phyloP scores from a whole-genome alignment of 495 filamentous ascomycete genomes.

The Barbatosphaeria neglecta region DNA sequence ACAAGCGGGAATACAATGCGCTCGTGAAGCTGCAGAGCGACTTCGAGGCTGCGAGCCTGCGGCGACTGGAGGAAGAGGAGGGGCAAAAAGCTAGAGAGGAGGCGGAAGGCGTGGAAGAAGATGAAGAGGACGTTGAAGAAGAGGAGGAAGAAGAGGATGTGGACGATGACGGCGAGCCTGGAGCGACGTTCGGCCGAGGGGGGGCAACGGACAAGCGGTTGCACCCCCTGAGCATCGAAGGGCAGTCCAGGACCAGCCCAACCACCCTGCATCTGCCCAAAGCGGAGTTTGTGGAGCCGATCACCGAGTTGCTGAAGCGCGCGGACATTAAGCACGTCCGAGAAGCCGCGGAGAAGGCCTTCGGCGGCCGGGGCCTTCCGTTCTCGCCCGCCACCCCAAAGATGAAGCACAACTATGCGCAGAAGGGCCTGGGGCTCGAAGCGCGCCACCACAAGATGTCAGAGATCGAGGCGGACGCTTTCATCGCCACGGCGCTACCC shows the following conservation, averaged over 20 bases:
- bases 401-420: conserved; percentile 33
- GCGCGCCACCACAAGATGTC: conserved; percentile 62
- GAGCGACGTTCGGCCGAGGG: conserved; percentile 16
- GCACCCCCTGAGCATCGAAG: conserved; percentile 55
- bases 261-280: conserved; percentile 60
- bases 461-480: conserved; percentile 81
- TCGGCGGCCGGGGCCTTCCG: conserved; percentile 67
- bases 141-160: conserved; percentile 15
- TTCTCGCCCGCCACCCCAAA: conserved; percentile 43
- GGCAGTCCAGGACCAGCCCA: conserved; percentile 55
- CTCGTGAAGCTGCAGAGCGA: conserved; percentile 38
- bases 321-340: conserved; percentile 61
- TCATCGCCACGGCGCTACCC: conserved; percentile 66
- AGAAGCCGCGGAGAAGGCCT: conserved; percentile 51
- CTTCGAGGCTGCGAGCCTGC: conserved; percentile 38
- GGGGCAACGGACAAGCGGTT: conserved; percentile 19
- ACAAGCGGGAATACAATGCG: conserved; percentile 36
- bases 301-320: conserved; percentile 51
- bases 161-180: conserved; percentile 23
- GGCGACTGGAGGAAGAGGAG: conserved; percentile 29
- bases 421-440: conserved; percentile 57
- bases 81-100: conserved; percentile 26
- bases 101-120: conserved; percentile 12
- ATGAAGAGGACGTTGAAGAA: conserved; percentile 17
- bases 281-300: conserved; percentile 51